phyloP scores from a whole-genome alignment of 768 basidiomycete species.

The Phanerodontia chrysosporium region DNA sequence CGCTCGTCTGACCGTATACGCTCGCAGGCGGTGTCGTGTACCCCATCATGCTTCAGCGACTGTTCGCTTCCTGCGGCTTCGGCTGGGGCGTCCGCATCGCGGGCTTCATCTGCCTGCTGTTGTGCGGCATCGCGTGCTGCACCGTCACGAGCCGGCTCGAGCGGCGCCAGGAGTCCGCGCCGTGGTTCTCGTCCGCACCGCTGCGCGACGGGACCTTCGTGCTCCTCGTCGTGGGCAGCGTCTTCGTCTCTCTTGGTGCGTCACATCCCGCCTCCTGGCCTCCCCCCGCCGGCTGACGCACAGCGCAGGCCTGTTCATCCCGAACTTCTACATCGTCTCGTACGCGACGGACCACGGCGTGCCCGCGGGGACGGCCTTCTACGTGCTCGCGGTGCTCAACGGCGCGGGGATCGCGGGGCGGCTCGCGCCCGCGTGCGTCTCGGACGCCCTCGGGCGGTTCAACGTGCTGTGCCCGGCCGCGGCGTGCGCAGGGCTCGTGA shows the following conservation, averaged over 20 bases:
- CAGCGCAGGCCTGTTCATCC: constrained; percentile 69
- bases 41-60: constrained; percentile 58
- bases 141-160: constrained; percentile 37
- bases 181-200: constrained; percentile 22
- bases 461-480: constrained; percentile 63
- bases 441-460: constrained; percentile 63
- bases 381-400: constrained; percentile 63
- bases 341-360: constrained; percentile 45
- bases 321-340: constrained; percentile 65
- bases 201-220: constrained; percentile 48
- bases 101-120: constrained; percentile 41
- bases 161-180: constrained; percentile 13
- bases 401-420: constrained; percentile 65
- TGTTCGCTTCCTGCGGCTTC: constrained; percentile 55
- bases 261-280: no score
- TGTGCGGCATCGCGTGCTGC: constrained; percentile 43
- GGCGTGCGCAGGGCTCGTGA: constrained; percentile 57
- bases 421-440: constrained; percentile 56
- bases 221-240: constrained; percentile 50
- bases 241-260: constrained; percentile 57
- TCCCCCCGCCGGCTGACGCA: no score
- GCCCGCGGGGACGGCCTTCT: constrained; percentile 39
- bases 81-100: constrained; percentile 59
- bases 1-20: constrained; percentile 20
- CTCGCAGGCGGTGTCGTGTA: constrained; percentile 68